These are phyloP conservation scores for Colletotrichum incanum DNA, from an alignment of 2,329 filamentous ascomycete species.

Conservation along the genomic window DNA sequence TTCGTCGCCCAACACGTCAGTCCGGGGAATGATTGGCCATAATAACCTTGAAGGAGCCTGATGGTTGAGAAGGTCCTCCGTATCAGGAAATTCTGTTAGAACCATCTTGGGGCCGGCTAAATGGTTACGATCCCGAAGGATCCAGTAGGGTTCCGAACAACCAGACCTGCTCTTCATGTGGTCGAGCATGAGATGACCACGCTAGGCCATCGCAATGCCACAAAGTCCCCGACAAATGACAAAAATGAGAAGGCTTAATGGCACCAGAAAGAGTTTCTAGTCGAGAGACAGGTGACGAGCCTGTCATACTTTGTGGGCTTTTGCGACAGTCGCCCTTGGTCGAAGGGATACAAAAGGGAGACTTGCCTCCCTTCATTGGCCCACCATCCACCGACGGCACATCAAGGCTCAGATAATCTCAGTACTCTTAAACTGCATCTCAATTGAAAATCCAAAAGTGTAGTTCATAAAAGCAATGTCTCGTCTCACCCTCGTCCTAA, in stretches of 20 bases:
- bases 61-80: background rate
- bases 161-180: background rate
- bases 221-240: no score
- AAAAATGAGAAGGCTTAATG: background rate
- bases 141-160: no score
- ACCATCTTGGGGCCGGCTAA: background rate
- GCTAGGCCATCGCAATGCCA: no score
- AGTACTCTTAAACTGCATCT: background rate
- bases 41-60: background rate
- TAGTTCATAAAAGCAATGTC: slow-evolving; percentile 10
- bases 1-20: background rate
- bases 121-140: no score
- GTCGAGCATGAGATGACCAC: background rate
- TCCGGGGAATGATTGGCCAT: background rate
- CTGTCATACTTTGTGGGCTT: background rate
- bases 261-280: background rate
- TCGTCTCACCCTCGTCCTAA: background rate
- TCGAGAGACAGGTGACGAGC: background rate
- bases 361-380: slow-evolving; percentile 11
- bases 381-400: background rate
- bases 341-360: slow-evolving; percentile 24
- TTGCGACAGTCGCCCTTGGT: background rate
- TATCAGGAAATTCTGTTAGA: background rate
- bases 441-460: background rate
- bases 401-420: background rate